Evolutionary conservation across 169 alveolate species (phyloP), one percentile per base, ranked within the genome.

Genomic region (Plasmodium relictum): DNA sequence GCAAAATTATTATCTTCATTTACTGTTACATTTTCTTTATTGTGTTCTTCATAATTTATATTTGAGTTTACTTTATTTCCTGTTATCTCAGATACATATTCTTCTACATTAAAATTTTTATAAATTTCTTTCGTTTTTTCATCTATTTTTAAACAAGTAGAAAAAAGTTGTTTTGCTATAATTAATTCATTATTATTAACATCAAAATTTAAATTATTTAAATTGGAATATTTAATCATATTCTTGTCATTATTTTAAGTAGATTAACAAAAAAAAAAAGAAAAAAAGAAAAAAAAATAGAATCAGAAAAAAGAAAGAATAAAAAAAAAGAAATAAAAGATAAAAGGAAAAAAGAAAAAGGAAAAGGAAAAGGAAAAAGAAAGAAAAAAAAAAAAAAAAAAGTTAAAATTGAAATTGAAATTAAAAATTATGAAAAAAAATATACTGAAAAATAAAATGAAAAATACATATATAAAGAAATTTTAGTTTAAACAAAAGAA

Each of bases 111-210:
- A 48, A 80, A 80, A 61, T 80, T 24, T 61, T 59, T 58, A 37
- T 54, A 80, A 52, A 80, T 69, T 16, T 54, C 41, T 48, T 42
- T 68, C n/a, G 83, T 68, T 66, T 54, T 80, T 26, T 80, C 90
- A 12, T 80, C 90, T 16, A 80, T 83, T 26, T 80, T 80, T 44
- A 80, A 80, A 16, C 45, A 83, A 9, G 85, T 80, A 6, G 1
- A 73, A 45, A 80, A 80, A 7, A 80, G 70, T 37, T 65, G 58
- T 37, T 80, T 80, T 8, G 90, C 73, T 9, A 72, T 66, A 4
- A 80, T 72, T 45, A 80, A 74, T 56, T 56, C 90, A 9, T 66
- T 74, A 45, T 42, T 12, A n/a, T 26, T 54, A 18, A 3, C 44
- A 16, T 54, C 58, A 42, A n/a, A 41, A 45, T 52, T 44, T 45